Conservation (phyloP, 2,329 filamentous ascomycete species). For the Hypoxylon sp. region DNA sequence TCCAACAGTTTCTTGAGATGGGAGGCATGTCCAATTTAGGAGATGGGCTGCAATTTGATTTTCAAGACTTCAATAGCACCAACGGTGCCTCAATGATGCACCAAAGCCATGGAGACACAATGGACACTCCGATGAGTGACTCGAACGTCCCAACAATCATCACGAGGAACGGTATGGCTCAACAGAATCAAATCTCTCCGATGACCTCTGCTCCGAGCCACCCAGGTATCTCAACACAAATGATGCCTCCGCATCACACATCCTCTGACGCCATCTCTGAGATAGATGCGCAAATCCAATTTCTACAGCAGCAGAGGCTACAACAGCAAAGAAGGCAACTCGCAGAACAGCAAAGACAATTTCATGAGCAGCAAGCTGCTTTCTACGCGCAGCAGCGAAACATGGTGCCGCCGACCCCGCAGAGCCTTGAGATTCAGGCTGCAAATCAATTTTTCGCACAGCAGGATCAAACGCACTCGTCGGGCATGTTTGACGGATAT, state of each 20-base stretch:
- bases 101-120: conserved; percentile 56
- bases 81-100: conserved; percentile 60
- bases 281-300: conserved; percentile 76
- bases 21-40: conserved; percentile 67
- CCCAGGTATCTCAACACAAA: conserved; percentile 62
- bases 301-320: conserved; percentile 74
- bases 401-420: conserved; percentile 83
- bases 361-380: conserved; percentile 61
- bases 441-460: conserved; percentile 73
- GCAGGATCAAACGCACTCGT: conserved; percentile 68
- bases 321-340: conserved; percentile 72
- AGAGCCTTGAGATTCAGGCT: conserved; percentile 82
- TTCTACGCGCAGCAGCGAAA: conserved; percentile 67
- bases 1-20: conserved; percentile 76
- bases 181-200: conserved; percentile 63
- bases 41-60: conserved; percentile 72
- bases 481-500: conserved; percentile 76
- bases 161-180: conserved; percentile 56
- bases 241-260: conserved; percentile 62
- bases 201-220: conserved; percentile 65
- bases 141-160: conserved; percentile 59
- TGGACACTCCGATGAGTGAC: conserved; percentile 67
- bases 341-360: conserved; percentile 67
- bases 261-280: conserved; percentile 69
- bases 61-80: conserved; percentile 66